Evolutionary conservation across 2,329 filamentous ascomycete species (phyloP).

Genomic region (Calonectria pteridis): DNA sequence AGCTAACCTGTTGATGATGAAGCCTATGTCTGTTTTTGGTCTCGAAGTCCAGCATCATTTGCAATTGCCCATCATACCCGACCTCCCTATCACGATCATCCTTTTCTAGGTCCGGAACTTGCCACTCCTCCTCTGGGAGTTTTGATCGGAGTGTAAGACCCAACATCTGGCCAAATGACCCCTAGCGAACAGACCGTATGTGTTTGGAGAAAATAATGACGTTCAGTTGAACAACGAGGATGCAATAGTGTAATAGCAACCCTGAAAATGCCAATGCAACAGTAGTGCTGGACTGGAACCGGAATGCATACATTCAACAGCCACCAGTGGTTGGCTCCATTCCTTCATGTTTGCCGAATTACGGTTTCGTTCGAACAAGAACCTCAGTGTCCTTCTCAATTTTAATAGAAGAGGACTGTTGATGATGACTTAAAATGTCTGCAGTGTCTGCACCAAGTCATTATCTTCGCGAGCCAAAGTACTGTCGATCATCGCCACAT

Average conservation of each 20-base stretch:
- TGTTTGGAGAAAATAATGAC: not conserved
- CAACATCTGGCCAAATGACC: not conserved
- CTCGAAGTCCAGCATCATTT: not conserved
- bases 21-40: too few species aligned
- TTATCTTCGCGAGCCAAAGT: not conserved
- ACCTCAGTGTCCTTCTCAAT: not conserved
- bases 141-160: not conserved
- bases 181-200: not conserved
- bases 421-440: not conserved
- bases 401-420: not conserved
- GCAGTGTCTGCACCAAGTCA: not conserved
- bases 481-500: not conserved
- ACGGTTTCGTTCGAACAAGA: not conserved
- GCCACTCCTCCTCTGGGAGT: not conserved
- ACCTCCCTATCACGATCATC: not conserved
- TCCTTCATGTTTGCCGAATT: not conserved
- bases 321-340: not conserved
- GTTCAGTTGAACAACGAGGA: not conserved
- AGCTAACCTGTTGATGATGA: not conserved
- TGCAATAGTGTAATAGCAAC: not conserved
- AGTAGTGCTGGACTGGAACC: not conserved
- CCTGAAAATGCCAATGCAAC: not conserved
- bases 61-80: not conserved
- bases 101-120: not conserved
- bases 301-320: not conserved